Evolutionary conservation across 2,329 filamentous ascomycete species (phyloP), one percentile per base, ranked within the genome.

Genomic region (Colletotrichum sp.): DNA sequence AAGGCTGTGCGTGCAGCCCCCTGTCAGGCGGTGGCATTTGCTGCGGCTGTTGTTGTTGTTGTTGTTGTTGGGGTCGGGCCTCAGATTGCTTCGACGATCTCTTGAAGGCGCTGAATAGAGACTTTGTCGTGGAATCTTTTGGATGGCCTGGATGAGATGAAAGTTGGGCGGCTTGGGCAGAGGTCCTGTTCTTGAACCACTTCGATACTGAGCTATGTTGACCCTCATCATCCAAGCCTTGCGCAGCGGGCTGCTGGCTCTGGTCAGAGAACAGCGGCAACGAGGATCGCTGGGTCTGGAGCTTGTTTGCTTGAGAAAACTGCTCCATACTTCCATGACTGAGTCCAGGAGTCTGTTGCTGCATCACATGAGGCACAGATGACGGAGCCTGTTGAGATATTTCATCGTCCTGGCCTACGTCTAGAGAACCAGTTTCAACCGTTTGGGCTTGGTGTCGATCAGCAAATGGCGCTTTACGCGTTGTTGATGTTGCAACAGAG

Each of bases 61-160:
- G 34, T 28, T 57, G 73, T 27, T 76, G 75, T 15, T 77, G 77
- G 22, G 66, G 44, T 19, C 64, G 60, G 63, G 74, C n/a, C n/a
- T 81, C 79, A 27, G 76, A 64, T 48, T 80, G 78, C 72, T 81
- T 82, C 9, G 79, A 77, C 8, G 75, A 75, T 25, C 80, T 75
- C 60, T 81, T 81, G 27, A 82, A 81, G 4, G 79, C 80, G 15
- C 76, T 76, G 44, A 81, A 74, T 8, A 82, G 67, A 8, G 79
- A 78, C 59, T 80, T 80, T 36, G 77, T 68, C 8, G 78, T 69
- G 64, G 80, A 81, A 19, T 79, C 74, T 64, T 80, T 80, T 16
- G 78, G 30, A 22, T 32, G 77, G 6, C 72, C 59, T 27, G 75
- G 71, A 25, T 78, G 72, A 19, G 78, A 64, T 34, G 78, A 77